Evolutionary conservation across 495 filamentous ascomycete genomes (phyloP).

Genomic region (Saxophila tyrrhenica): DNA sequence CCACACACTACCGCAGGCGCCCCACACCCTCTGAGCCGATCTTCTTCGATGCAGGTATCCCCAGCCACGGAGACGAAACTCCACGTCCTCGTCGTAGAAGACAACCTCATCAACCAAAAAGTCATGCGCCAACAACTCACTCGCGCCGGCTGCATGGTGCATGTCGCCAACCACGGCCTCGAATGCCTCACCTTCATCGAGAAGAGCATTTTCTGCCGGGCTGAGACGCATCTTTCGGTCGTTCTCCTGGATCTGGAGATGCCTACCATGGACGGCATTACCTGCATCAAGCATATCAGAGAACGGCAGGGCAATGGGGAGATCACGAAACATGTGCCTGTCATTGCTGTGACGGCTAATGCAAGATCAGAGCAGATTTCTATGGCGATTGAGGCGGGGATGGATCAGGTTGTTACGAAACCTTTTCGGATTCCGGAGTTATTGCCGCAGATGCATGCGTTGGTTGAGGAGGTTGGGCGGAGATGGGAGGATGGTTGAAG

Average conservation of each 20-base stretch:
- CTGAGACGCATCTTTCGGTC: not conserved
- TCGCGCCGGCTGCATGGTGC: constrained; percentile 51
- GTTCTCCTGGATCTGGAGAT: not conserved
- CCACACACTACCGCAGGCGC: not conserved
- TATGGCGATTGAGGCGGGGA: constrained; percentile 53
- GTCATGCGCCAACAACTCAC: constrained; percentile 52
- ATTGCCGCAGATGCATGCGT: constrained; percentile 48
- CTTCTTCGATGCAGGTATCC: not conserved
- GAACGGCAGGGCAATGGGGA: constrained; percentile 42
- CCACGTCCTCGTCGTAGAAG: not conserved
- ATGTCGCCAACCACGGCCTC: constrained; percentile 60
- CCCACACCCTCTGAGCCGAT: not conserved
- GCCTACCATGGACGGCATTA: constrained; percentile 46
- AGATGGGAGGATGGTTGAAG: constrained; percentile 1
- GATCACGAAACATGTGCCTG: constrained; percentile 48
- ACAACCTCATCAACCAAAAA: constrained; percentile 51
- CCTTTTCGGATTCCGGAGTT: constrained; percentile 64
- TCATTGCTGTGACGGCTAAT: constrained; percentile 69
- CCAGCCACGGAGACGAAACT: not conserved
- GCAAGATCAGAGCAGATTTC: constrained; percentile 56
- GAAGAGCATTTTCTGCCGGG: constrained; percentile 22
- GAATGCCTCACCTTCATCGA: constrained; percentile 51
- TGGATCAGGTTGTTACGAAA: constrained; percentile 77
- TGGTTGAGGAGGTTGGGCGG: constrained; percentile 10
- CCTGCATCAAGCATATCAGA: constrained; percentile 54